phyloP scores from a whole-genome alignment of 2,329 filamentous ascomycete species.

The Alternaria solani region DNA sequence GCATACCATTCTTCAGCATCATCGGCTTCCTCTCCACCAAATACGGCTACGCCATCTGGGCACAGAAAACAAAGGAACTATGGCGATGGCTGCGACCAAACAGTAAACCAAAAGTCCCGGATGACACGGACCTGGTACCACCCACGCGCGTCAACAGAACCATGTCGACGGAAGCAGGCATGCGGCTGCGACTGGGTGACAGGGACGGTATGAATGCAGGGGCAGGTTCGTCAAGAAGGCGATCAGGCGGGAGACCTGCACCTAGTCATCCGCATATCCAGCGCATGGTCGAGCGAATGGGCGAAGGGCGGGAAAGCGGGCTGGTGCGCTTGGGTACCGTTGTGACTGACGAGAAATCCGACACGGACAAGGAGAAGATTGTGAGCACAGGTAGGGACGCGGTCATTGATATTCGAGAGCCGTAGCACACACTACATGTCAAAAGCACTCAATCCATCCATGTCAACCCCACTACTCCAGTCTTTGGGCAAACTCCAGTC shows the following conservation, averaged over 20 bases:
- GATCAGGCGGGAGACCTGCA: constrained; percentile 20
- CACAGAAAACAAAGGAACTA: constrained; percentile 36
- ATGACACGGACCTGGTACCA: constrained; percentile 18
- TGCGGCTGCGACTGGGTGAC: constrained; percentile 21
- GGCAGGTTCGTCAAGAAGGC: constrained; percentile 5
- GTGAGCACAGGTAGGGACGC: constrained; percentile 29
- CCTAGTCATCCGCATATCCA: constrained; percentile 42
- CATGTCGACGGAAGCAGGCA: constrained; percentile 40
- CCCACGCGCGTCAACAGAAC: constrained; percentile 28
- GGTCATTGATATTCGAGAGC: constrained; percentile 30
- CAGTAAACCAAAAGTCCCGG: constrained; percentile 6
- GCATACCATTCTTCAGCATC: constrained; percentile 57
- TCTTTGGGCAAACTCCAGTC: constrained; percentile 20
- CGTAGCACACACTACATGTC: constrained; percentile 7
- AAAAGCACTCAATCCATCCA: constrained; percentile 40
- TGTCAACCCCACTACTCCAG: constrained; percentile 33
- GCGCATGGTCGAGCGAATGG: constrained; percentile 39
- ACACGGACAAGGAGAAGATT: constrained; percentile 1
- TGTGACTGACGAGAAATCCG: constrained; percentile 9
- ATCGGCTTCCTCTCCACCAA: constrained; percentile 56
- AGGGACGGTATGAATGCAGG: background rate
- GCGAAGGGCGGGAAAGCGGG: constrained; percentile 38
- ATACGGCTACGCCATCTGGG: constrained; percentile 51
- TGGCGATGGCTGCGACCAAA: constrained; percentile 40
- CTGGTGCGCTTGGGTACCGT: constrained; percentile 34